phyloP scores from a whole-genome alignment of 2,329 filamentous ascomycete genomes.

The Periconia sp. region DNA sequence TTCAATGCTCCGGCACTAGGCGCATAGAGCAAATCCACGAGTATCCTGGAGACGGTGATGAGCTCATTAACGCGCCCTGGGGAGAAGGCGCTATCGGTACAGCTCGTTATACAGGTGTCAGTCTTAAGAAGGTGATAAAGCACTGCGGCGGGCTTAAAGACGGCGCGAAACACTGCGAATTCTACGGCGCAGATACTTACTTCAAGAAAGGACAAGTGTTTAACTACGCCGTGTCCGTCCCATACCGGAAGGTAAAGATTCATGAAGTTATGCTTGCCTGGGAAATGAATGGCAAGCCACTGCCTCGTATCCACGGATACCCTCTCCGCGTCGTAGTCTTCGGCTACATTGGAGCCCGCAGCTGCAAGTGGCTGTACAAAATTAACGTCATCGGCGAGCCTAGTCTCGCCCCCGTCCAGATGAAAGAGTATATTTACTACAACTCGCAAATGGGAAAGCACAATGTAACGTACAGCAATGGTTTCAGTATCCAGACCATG shows the following conservation, averaged over 20 bases:
- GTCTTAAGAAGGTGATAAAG: conserved; percentile 70
- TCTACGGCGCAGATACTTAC: conserved; percentile 72
- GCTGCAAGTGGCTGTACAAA: conserved; percentile 64
- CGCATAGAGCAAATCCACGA: conserved; percentile 68
- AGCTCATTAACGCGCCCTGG: conserved; percentile 49
- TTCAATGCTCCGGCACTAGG: conserved; percentile 70
- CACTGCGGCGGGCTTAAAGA: conserved; percentile 64
- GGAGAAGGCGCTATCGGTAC: conserved; percentile 64
- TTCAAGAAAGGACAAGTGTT: conserved; percentile 67
- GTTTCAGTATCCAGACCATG: conserved; percentile 72
- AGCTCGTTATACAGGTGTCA: conserved; percentile 64
- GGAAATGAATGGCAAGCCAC: conserved; percentile 69
- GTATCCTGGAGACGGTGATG: conserved; percentile 69
- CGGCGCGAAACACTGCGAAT: conserved; percentile 63
- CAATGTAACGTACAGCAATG: conserved; percentile 60
- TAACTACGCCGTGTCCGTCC: conserved; percentile 70
- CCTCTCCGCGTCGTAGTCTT: conserved; percentile 65
- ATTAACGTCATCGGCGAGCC: conserved; percentile 63
- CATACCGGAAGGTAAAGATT: conserved; percentile 66
- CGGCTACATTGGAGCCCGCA: conserved; percentile 67
- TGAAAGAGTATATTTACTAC: conserved; percentile 69
- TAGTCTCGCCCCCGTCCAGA: conserved; percentile 62
- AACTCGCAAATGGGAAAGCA: conserved; percentile 69
- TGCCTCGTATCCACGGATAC: conserved; percentile 67
- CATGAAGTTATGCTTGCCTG: conserved; percentile 69